Evolutionary conservation across 768 basidiomycete genomes (phyloP).

Genomic region (Suillus subalutaceus): DNA sequence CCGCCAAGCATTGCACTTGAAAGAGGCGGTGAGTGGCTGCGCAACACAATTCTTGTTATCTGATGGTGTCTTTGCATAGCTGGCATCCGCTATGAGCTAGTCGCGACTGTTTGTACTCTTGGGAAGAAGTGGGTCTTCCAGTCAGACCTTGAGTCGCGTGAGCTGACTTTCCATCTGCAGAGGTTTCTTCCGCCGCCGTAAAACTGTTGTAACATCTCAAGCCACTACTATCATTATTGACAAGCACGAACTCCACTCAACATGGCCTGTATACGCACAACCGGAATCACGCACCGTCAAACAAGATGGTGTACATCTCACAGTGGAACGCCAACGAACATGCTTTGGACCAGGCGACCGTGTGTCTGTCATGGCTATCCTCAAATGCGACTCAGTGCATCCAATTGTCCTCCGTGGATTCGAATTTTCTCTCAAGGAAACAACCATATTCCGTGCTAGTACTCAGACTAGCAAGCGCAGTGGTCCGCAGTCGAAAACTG

Average conservation of each 20-base stretch:
- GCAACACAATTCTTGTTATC: background rate
- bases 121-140: slow-evolving; percentile 70
- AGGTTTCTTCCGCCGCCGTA: slow-evolving; percentile 81
- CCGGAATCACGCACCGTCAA: slow-evolving; percentile 67
- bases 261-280: slow-evolving; percentile 90
- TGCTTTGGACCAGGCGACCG: slow-evolving; percentile 90
- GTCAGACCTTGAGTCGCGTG: background rate
- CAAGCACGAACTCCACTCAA: slow-evolving; percentile 92
- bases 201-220: slow-evolving; percentile 67
- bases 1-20: slow-evolving; percentile 86
- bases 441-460: slow-evolving; percentile 72
- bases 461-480: slow-evolving; percentile 60
- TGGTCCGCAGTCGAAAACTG: slow-evolving; percentile 56
- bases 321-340: slow-evolving; percentile 72
- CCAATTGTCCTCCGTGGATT: slow-evolving; percentile 81
- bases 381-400: slow-evolving; percentile 70
- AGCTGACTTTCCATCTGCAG: slow-evolving; percentile 39
- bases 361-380: slow-evolving; percentile 67
- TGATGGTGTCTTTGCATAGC: slow-evolving; percentile 41
- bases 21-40: slow-evolving; percentile 55
- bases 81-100: slow-evolving; percentile 88
- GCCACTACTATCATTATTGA: slow-evolving; percentile 78
- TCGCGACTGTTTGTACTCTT: slow-evolving; percentile 83
- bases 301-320: slow-evolving; percentile 73
- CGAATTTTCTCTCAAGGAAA: slow-evolving; percentile 79